Evolutionary conservation across 495 filamentous ascomycete species (phyloP).

Genomic region (Cetradonia linearis): DNA sequence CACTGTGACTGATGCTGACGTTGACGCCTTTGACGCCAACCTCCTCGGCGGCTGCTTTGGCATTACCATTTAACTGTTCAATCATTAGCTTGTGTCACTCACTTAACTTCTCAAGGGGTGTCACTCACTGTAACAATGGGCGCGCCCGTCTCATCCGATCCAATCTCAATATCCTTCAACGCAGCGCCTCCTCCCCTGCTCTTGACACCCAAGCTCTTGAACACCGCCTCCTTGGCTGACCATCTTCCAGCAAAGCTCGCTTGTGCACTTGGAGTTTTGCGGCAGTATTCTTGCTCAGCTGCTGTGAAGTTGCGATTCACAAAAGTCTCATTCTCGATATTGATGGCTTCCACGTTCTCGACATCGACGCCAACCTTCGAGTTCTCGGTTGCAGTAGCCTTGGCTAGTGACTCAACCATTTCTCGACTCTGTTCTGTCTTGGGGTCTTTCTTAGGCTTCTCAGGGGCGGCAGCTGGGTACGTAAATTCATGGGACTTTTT

Average conservation of each 20-base stretch:
- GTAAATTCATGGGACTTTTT: slow-evolving; percentile 69
- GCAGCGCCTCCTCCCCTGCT: slow-evolving; percentile 80
- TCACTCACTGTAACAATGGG: slow-evolving; percentile 72
- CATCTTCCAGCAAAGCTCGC: slow-evolving; percentile 86
- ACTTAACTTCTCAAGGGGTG: slow-evolving; percentile 1
- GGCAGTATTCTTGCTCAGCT: slow-evolving; percentile 75
- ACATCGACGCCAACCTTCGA: slow-evolving; percentile 90
- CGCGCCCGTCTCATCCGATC: slow-evolving; percentile 65
- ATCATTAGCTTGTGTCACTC: slow-evolving; percentile 30
- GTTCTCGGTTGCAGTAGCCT: slow-evolving; percentile 56
- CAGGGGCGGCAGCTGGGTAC: slow-evolving; percentile 53
- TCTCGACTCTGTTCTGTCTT: slow-evolving; percentile 52
- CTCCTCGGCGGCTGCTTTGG: slow-evolving; percentile 66
- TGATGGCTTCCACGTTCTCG: slow-evolving; percentile 72
- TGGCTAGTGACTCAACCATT: slow-evolving; percentile 69
- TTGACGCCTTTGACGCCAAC: slow-evolving; percentile 76
- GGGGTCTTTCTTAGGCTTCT: slow-evolving; percentile 45
- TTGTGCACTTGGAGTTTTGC: slow-evolving; percentile 61
- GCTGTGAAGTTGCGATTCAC: slow-evolving; percentile 88
- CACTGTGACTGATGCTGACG: slow-evolving; percentile 91
- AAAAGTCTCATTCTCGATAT: slow-evolving; percentile 88
- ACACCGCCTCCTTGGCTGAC: slow-evolving; percentile 97
- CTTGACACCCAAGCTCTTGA: slow-evolving; percentile 88
- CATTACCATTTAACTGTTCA: slow-evolving; percentile 70
- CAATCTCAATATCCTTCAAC: slow-evolving; percentile 90